Conservation (phyloP, 257 asterid genomes). For the Eustoma russellianum region DNA sequence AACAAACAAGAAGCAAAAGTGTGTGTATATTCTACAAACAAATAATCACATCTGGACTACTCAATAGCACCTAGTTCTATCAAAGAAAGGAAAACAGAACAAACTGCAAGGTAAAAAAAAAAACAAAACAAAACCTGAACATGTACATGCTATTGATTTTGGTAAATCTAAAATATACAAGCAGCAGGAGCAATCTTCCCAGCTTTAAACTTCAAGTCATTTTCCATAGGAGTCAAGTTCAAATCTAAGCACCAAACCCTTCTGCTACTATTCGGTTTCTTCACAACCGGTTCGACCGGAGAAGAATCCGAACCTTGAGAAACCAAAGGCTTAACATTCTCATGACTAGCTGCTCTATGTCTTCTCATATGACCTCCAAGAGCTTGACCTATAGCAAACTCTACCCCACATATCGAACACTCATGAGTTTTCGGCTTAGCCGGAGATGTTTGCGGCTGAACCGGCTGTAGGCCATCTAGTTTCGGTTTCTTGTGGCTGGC, state of each 20-base stretch:
- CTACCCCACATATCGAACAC: conserved; percentile 28
- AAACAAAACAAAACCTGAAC: no score
- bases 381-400: conserved; percentile 26
- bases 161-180: background rate
- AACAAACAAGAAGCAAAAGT: no score
- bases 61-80: no score
- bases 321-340: background rate
- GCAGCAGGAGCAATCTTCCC: conserved; percentile 11
- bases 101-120: no score
- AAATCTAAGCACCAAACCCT: conserved; percentile 26
- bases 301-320: conserved; percentile 2
- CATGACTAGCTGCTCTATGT: conserved; percentile 9
- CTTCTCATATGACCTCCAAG: conserved; percentile 36
- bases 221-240: conserved; percentile 32
- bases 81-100: no score
- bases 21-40: no score
- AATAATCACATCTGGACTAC: no score
- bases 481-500: conserved; percentile 32
- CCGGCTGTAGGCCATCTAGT: conserved; percentile 12
- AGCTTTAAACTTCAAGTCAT: conserved; percentile 17
- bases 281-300: background rate
- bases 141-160: no score
- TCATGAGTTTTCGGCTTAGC: conserved; percentile 22
- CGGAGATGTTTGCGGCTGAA: conserved; percentile 13
- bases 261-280: conserved; percentile 10